Evolutionary conservation across 805 yeast species (phyloP).

Genomic region (Candida nemodendra): DNA sequence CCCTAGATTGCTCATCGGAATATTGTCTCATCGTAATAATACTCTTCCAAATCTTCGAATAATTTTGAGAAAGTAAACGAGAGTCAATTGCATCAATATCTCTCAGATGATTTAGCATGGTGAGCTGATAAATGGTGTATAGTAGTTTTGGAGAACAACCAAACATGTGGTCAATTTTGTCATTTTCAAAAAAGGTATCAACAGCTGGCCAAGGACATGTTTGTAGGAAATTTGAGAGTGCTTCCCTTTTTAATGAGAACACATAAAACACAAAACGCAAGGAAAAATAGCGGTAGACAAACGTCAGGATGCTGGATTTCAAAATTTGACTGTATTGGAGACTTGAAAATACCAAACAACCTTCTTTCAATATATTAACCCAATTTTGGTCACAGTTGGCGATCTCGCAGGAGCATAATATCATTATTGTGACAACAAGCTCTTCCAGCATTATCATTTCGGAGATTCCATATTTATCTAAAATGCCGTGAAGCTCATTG

Average conservation of each 20-base stretch:
- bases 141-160: slow-evolving; percentile 35
- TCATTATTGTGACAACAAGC: slow-evolving; percentile 28
- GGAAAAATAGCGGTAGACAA: slow-evolving; percentile 33
- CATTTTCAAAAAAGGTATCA: slow-evolving; percentile 23
- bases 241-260: slow-evolving; percentile 24
- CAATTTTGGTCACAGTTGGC: slow-evolving; percentile 28
- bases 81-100: slow-evolving; percentile 7
- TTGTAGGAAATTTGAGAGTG: slow-evolving; percentile 15
- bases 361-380: slow-evolving; percentile 32
- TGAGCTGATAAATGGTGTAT: slow-evolving; percentile 23
- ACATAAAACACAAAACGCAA: slow-evolving; percentile 30
- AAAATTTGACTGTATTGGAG: slow-evolving; percentile 21
- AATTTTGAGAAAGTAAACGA: slow-evolving; percentile 4
- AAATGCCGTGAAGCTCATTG: slow-evolving; percentile 25
- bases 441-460: slow-evolving; percentile 26
- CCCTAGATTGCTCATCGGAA: slow-evolving; percentile 3
- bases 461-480: slow-evolving; percentile 24
- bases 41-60: slow-evolving; percentile 12
- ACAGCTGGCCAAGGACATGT: slow-evolving; percentile 28
- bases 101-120: slow-evolving; percentile 17
- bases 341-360: slow-evolving; percentile 28
- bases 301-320: slow-evolving; percentile 23
- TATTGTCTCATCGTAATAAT: slow-evolving; percentile 13
- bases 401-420: slow-evolving; percentile 33
- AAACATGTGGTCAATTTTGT: slow-evolving; percentile 31